phyloP scores from a whole-genome alignment of 2,329 filamentous ascomycete genomes.

The Ceratocystis cubensis region DNA sequence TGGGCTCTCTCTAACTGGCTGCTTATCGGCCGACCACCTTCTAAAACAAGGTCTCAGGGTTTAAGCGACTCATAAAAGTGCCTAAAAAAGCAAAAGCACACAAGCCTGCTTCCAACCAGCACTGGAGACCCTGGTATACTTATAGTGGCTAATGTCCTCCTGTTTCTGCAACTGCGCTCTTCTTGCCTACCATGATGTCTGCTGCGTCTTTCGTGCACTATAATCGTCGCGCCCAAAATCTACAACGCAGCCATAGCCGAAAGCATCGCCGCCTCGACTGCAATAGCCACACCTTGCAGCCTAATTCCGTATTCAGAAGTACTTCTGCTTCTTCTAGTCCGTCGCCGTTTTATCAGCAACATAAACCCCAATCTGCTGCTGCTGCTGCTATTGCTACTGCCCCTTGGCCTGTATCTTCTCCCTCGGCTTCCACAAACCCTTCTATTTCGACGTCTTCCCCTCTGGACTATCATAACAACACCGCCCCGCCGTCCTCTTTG shows the following conservation, averaged over 20 bases:
- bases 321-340: conserved; percentile 1
- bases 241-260: not conserved
- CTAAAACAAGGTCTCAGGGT: conserved; percentile 12
- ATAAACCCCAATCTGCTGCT: conserved; percentile 7
- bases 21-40: conserved; percentile 15
- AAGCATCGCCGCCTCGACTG: not conserved
- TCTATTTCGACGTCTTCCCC: not conserved
- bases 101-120: conserved; percentile 2
- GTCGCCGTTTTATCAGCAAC: conserved; percentile 1
- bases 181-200: conserved; percentile 23
- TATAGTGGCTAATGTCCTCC: conserved; percentile 19
- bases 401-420: not conserved
- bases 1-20: not conserved
- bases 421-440: not conserved
- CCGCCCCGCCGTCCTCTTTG: not conserved
- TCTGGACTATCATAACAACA: not conserved
- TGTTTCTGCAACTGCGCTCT: not conserved
- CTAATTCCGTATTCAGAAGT: not conserved
- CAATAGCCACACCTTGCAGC: not conserved
- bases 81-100: conserved; percentile 9
- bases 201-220: conserved; percentile 23
- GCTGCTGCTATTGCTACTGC: not conserved
- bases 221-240: conserved; percentile 8
- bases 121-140: conserved; percentile 4
- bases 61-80: conserved; percentile 7